phyloP scores from a whole-genome alignment of 768 basidiomycete genomes.

The Rhizopogon rudus region DNA sequence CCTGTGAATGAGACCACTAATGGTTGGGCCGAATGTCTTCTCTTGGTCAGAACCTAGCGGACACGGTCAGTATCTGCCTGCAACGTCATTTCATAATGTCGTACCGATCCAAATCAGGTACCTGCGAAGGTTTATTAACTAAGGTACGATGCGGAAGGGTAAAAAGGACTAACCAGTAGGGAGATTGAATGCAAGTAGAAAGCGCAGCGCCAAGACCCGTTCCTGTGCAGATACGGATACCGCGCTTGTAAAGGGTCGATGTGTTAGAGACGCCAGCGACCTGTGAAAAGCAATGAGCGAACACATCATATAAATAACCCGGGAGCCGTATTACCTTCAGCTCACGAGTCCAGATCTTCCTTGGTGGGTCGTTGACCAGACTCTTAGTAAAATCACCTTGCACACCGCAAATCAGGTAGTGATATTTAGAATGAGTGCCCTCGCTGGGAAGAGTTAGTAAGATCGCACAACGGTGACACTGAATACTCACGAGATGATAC shows the following conservation, averaged over 20 bases:
- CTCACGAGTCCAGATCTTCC: conserved; percentile 72
- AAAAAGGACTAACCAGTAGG: conserved; percentile 48
- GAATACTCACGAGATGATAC: conserved; percentile 60
- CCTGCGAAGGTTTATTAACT: conserved; percentile 33
- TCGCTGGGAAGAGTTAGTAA: conserved; percentile 39
- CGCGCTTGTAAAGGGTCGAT: conserved; percentile 72
- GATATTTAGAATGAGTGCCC: conserved; percentile 66
- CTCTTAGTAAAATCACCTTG: conserved; percentile 77
- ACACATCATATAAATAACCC: background rate
- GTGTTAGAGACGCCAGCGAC: conserved; percentile 80
- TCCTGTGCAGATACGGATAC: conserved; percentile 78
- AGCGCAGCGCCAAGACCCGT: conserved; percentile 79
- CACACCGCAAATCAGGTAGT: conserved; percentile 79
- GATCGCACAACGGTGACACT: background rate
- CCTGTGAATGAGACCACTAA: conserved; percentile 65
- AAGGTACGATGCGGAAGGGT: background rate
- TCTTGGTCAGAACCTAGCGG: conserved; percentile 71
- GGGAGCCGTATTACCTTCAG: conserved; percentile 51
- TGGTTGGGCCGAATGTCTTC: conserved; percentile 80
- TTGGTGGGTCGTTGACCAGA: conserved; percentile 66
- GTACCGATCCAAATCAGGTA: conserved; percentile 76
- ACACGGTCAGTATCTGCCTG: conserved; percentile 8
- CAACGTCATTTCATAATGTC: conserved; percentile 8
- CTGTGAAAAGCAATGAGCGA: conserved; percentile 26
- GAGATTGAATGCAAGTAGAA: conserved; percentile 73